Evolutionary conservation across 2,329 filamentous ascomycete genomes (phyloP).

Genomic region (Penicillium sp.): DNA sequence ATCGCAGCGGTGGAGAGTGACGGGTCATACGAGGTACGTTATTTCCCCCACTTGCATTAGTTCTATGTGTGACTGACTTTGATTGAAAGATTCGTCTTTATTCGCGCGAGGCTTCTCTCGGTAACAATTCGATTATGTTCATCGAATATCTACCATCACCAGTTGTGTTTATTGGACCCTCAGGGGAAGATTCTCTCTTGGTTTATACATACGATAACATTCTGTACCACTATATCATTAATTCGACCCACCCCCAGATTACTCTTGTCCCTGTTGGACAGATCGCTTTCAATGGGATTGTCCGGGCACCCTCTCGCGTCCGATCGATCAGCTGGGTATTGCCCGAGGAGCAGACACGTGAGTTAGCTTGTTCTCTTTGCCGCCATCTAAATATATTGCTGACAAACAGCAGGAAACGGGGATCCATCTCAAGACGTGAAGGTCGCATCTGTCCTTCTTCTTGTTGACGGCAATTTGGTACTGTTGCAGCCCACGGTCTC

Average conservation of each 20-base stretch:
- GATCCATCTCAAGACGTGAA: conserved; percentile 94
- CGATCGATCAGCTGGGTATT: conserved; percentile 91
- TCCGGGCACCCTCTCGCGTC: conserved; percentile 83
- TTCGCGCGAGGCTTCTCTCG: conserved; percentile 73
- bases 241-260: conserved; percentile 59
- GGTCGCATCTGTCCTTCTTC: conserved; percentile 82
- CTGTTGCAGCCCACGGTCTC: conserved; percentile 78
- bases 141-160: conserved; percentile 70
- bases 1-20: conserved; percentile 86
- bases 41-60: background rate
- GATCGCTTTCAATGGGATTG: conserved; percentile 93
- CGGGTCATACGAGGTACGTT: conserved; percentile 60
- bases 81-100: conserved; percentile 65
- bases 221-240: conserved; percentile 87
- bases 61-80: conserved; percentile 9
- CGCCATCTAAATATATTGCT: conserved; percentile 5
- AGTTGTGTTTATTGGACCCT: conserved; percentile 79
- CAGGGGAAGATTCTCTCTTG: conserved; percentile 85
- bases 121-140: conserved; percentile 64
- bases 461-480: conserved; percentile 96
- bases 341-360: conserved; percentile 74
- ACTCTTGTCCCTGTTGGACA: conserved; percentile 88
- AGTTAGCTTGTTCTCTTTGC: conserved; percentile 21
- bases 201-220: conserved; percentile 97
- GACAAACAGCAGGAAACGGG: conserved; percentile 53